Percentiles rank a stretch among this genome's conserved stretches.
phyloP scores from a whole-genome alignment of 306 rosid genomes.

The Amphicarpaea edgeworthii region DNA sequence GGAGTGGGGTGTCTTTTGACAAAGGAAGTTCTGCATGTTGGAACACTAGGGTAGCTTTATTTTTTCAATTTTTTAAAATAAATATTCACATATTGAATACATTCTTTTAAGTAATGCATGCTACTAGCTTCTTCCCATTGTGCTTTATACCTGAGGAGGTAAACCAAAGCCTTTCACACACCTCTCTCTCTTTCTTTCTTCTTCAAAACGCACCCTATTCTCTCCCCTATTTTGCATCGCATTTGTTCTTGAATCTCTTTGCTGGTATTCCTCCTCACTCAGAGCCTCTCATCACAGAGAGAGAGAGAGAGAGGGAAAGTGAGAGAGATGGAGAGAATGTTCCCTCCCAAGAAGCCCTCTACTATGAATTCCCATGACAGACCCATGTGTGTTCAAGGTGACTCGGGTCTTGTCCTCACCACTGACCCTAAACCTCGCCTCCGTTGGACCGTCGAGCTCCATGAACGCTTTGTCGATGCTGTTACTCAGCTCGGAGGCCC shows the following conservation, averaged over 20 bases:
- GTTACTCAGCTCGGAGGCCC: constrained; percentile 99
- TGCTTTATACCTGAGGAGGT: constrained; percentile 56
- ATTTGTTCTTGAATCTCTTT: constrained; percentile 96
- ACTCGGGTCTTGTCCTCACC: constrained; percentile 99
- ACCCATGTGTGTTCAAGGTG: constrained; percentile 96
- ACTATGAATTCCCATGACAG: constrained; percentile 97
- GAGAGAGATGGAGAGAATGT: constrained; percentile 75
- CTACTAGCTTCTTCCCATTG: constrained; percentile 50
- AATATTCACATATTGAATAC: constrained; percentile 32
- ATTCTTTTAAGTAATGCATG: constrained; percentile 54
- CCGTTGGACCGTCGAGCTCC: constrained; percentile 98
- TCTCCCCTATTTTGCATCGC: constrained; percentile 83
- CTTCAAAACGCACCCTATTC: constrained; percentile 98
- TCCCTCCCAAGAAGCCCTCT: constrained; percentile 98
- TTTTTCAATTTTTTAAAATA: neutral
- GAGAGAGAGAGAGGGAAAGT: constrained; percentile 46
- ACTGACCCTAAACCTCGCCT: constrained; percentile 99
- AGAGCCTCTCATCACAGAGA: constrained; percentile 56
- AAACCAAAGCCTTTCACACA: constrained; percentile 57
- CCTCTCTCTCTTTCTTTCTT: constrained; percentile 46
- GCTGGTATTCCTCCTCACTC: constrained; percentile 58
- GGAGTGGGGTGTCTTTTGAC: constrained; percentile 61
- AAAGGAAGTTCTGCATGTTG: constrained; percentile 64
- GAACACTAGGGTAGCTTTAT: constrained; percentile 60
- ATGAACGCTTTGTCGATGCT: constrained; percentile 98